Base-by-base conservation (phyloP, 1,284 basidiomycete genomes). In the Sanghuangporus weigelae region DNA sequence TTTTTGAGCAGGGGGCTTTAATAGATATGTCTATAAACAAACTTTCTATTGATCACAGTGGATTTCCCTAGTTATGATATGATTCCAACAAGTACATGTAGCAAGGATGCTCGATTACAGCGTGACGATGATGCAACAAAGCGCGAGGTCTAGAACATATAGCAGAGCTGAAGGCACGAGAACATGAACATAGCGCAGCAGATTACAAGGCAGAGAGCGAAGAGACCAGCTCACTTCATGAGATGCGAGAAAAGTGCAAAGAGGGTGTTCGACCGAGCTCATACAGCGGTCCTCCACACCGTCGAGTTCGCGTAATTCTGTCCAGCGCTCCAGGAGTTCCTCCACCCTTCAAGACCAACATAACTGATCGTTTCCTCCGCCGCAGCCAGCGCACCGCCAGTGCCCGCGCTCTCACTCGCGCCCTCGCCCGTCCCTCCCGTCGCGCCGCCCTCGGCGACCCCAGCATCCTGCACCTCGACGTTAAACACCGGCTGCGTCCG, bases 261-360 rank as follows among this genome's bases (percentile, higher is more conserved):
- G 26, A 31, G 26, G 5, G 3, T 31, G 26, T 3, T 49, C 23
- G 2, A 23, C 21, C 31, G 8, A n/a, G 16, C 2, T 54, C 35
- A 54, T 54, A 54, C 53, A 36, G 31, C 26, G n/a, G 53, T 31
- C 36, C 31, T 54, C 53, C 53, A 54, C 8, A n/a, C 31, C 7
- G 53, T 31, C 5, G 53, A 36, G 16, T 35, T 54, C 14, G 53
- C 16, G 11, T 54, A 54, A 19, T n/a, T 16, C 16, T 54, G 53
- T 8, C 14, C 31, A 19, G 23, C 19, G 7, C 31, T 54, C 53
- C 53, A 54, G 36, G 16, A 36, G 36, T 54, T 16, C 19, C 39
- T 42, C 58, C 58, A 60, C 36, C 58, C 58, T 7, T 60, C 58
- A 21, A 51, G 48, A 6, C 58, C 58, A 19, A 60, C 58, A 19